Evolutionary conservation across 1,139 yeast genomes (phyloP).

Genomic region (Ogataea hybrid): DNA sequence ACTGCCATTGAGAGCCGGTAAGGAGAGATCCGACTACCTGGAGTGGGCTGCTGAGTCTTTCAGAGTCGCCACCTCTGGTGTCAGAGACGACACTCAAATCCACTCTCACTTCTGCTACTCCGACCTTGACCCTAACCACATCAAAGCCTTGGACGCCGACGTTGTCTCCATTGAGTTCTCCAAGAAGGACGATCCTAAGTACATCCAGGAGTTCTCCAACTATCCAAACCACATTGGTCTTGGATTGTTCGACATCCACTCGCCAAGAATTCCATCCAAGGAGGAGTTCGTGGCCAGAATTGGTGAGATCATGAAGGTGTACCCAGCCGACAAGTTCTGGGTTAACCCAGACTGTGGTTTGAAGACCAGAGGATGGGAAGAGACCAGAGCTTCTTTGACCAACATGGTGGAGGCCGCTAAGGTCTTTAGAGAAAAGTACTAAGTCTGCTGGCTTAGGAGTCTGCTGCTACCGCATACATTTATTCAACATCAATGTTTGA

Average conservation of each 20-base stretch:
- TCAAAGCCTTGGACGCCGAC: constrained; percentile 99
- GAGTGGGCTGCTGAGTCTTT: constrained; percentile 99
- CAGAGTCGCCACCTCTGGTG: constrained; percentile 99
- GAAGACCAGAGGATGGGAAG: constrained; percentile 78
- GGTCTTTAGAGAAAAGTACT: constrained; percentile 73
- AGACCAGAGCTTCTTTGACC: constrained; percentile 74
- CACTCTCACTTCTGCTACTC: constrained; percentile 99
- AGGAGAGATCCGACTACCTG: constrained; percentile 94
- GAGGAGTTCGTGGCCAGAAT: constrained; percentile 94
- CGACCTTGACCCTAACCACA: constrained; percentile 98
- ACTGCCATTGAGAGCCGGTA: constrained; percentile 97
- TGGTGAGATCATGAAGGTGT: constrained; percentile 90
- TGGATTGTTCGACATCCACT: constrained; percentile 98
- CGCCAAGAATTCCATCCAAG: constrained; percentile 98
- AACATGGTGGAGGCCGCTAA: constrained; percentile 99
- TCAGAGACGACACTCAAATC: constrained; percentile 90
- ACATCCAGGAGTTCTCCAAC: constrained; percentile 95
- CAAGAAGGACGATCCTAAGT: constrained; percentile 98
- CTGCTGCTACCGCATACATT: constrained; percentile 37
- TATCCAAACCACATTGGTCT: constrained; percentile 99
- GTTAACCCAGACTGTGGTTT: constrained; percentile 99
- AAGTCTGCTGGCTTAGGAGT: constrained; percentile 7
- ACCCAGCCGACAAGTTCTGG: constrained; percentile 98
- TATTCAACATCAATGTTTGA: constrained; percentile 64
- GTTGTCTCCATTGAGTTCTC: constrained; percentile 99